phyloP scores from a whole-genome alignment of 257 asterid genomes.

The Agastache rugosa region DNA sequence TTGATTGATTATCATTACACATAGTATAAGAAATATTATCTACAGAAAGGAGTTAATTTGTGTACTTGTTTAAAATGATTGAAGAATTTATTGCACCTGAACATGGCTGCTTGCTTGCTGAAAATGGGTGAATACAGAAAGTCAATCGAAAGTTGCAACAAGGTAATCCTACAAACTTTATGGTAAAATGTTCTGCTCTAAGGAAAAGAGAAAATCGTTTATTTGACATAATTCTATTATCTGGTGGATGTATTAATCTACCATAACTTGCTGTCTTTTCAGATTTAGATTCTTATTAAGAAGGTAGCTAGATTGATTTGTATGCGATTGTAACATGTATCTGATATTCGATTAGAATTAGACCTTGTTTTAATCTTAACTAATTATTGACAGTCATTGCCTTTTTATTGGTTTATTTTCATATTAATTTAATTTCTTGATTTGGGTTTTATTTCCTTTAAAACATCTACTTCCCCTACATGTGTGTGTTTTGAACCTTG shows the following conservation, averaged over 20 bases:
- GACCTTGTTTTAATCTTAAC: too few relatives aligned
- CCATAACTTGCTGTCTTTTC: too few relatives aligned
- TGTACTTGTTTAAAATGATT: slow-evolving; percentile 37
- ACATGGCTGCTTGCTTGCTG: slow-evolving; percentile 96
- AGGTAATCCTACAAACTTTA: slow-evolving; percentile 56
- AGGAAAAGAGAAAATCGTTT: slow-evolving; percentile 10
- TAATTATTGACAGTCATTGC: too few relatives aligned
- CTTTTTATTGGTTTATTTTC: too few relatives aligned
- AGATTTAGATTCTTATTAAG: too few relatives aligned
- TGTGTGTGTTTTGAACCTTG: background rate
- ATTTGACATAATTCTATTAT: slow-evolving; percentile 1
- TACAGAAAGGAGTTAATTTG: slow-evolving; percentile 22
- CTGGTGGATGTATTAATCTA: background rate
- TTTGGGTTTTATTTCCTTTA: too few relatives aligned
- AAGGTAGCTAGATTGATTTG: too few relatives aligned
- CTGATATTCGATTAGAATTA: too few relatives aligned
- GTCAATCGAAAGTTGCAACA: slow-evolving; percentile 90
- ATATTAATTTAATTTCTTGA: too few relatives aligned
- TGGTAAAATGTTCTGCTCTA: background rate
- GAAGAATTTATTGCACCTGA: slow-evolving; percentile 90
- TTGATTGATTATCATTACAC: slow-evolving; percentile 21
- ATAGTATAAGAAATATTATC: slow-evolving; percentile 7
- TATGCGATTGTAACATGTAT: too few relatives aligned
- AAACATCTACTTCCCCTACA: background rate
- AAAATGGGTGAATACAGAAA: slow-evolving; percentile 84